Evolutionary conservation across 2,329 filamentous ascomycete genomes (phyloP).

Genomic region (Madurella mycetomatis): DNA sequence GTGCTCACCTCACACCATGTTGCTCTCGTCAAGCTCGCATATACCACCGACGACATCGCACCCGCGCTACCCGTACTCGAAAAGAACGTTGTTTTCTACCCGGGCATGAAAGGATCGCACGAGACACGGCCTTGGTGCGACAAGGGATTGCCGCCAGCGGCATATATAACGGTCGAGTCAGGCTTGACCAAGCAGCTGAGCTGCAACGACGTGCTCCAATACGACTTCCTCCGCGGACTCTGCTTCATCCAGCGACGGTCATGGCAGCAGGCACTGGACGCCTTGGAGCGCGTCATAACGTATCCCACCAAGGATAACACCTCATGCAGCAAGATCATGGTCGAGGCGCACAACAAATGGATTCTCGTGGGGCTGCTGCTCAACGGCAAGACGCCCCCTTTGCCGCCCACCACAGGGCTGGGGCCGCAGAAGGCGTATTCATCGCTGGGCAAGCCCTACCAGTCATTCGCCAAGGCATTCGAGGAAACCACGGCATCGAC

Average conservation of each 20-base stretch:
- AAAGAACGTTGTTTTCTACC: conserved; percentile 62
- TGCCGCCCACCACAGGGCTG: conserved; percentile 54
- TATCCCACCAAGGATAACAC: conserved; percentile 60
- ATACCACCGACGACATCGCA: conserved; percentile 49
- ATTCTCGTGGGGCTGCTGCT: conserved; percentile 69
- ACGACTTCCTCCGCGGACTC: conserved; percentile 62
- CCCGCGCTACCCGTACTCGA: conserved; percentile 59
- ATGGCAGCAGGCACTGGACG: conserved; percentile 59
- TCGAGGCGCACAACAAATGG: conserved; percentile 91
- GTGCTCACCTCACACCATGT: conserved; percentile 64
- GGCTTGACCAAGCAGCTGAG: conserved; percentile 55
- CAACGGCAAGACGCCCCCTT: conserved; percentile 52
- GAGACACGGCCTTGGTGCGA: conserved; percentile 44
- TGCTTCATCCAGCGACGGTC: conserved; percentile 57
- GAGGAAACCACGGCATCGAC: conserved; percentile 46
- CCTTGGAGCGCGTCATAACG: conserved; percentile 61
- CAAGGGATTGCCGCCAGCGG: conserved; percentile 39
- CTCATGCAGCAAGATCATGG: conserved; percentile 67
- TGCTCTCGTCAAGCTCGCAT: conserved; percentile 54
- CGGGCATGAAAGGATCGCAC: conserved; percentile 39
- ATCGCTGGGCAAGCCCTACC: conserved; percentile 63
- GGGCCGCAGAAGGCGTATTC: conserved; percentile 54
- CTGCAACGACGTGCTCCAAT: conserved; percentile 56
- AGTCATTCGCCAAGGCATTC: conserved; percentile 66
- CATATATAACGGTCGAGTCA: conserved; percentile 57